phyloP scores from a whole-genome alignment of 169 alveolate genomes.

The Plasmodium chabaudi region DNA sequence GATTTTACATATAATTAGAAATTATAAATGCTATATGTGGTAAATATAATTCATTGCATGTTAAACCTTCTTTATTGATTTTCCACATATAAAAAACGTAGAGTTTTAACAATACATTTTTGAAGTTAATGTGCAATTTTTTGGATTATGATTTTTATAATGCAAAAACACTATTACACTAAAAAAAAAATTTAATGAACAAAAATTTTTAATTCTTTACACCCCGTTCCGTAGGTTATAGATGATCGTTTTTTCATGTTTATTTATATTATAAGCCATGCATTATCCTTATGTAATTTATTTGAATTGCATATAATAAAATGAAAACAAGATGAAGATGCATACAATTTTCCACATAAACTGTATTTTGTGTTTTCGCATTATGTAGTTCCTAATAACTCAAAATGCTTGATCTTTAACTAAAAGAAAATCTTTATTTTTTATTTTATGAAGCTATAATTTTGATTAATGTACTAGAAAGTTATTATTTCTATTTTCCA shows the following conservation, averaged over 20 bases:
- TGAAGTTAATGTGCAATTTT: constrained; percentile 30
- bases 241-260: background rate
- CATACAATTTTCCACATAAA: constrained; percentile 8
- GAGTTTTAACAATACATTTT: constrained; percentile 3
- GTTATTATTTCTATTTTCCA: constrained; percentile 4
- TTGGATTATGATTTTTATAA: constrained; percentile 26
- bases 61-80: background rate
- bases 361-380: constrained; percentile 24
- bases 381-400: constrained; percentile 6
- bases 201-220: background rate
- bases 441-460: constrained; percentile 27
- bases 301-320: constrained; percentile 9
- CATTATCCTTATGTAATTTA: constrained; percentile 6
- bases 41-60: background rate
- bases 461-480: constrained; percentile 42
- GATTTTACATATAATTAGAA: background rate
- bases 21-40: background rate
- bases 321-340: background rate
- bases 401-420: constrained; percentile 26
- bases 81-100: constrained; percentile 1
- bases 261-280: background rate
- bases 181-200: constrained; percentile 20
- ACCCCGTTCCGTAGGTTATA: background rate
- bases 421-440: constrained; percentile 30
- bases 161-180: constrained; percentile 22